phyloP scores from a whole-genome alignment of 257 asterid genomes.

The Lycium barbarum region DNA sequence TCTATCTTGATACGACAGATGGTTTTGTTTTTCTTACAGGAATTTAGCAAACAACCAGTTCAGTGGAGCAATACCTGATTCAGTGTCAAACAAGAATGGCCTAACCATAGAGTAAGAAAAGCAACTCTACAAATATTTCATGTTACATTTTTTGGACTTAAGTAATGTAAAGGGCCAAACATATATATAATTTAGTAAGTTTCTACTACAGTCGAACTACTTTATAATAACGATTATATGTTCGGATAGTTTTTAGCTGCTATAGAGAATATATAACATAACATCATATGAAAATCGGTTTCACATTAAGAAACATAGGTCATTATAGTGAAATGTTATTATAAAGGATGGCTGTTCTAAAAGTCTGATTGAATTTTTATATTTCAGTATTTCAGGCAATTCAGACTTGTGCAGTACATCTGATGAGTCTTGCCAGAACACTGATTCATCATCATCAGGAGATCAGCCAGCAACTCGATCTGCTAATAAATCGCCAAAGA shows the following conservation, averaged over 20 bases:
- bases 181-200: neutral
- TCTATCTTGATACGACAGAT: neutral
- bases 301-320: too few species aligned
- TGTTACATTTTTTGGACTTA: neutral
- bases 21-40: conserved; percentile 41
- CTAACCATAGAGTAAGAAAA: conserved; percentile 51
- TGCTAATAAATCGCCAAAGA: neutral
- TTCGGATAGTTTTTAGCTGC: too few species aligned
- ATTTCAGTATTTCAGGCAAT: conserved; percentile 58
- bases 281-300: too few species aligned
- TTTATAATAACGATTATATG: too few species aligned
- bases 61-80: conserved; percentile 60
- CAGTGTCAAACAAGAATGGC: conserved; percentile 50
- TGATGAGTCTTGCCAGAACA: conserved; percentile 42
- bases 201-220: too few species aligned
- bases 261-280: too few species aligned
- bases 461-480: conserved; percentile 23
- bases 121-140: neutral
- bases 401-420: conserved; percentile 50
- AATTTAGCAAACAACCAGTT: conserved; percentile 62
- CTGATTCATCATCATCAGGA: conserved; percentile 22
- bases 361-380: too few species aligned
- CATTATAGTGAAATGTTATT: too few species aligned
- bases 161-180: neutral
- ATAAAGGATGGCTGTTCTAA: neutral